Base-by-base conservation (phyloP, 345 rosid genomes). In the Aethionema arabicum region DNA sequence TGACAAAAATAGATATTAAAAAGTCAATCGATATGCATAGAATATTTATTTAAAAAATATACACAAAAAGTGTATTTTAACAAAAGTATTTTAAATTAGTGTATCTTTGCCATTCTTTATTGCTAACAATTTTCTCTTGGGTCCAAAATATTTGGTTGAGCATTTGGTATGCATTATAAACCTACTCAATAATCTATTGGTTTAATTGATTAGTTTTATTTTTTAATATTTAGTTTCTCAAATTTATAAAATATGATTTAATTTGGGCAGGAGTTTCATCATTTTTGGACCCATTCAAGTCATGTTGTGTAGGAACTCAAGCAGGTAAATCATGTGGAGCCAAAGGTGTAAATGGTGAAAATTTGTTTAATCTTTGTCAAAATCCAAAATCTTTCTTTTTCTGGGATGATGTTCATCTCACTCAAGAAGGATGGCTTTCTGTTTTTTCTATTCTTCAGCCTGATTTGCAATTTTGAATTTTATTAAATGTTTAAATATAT, bases 371-470 rank as follows among this genome's bases (percentile, higher is more conserved):
- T 16, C 59, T 78, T 5, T 87, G 95, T 52, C 64, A 70, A 15
- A 61, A 87, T 39, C 91, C 82, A 15, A 74, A 65, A 11, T 56
- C 77, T 16, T 53, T 72, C 11, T 85, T 87, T 70, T 87, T 85
- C 21, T 87, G 95, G 95, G 95, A 87, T 65, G 3, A 12, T 0
- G 75, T 68, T 21, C 95, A 85, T 48, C 80, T 87, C 5, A 69
- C 82, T 0, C 83, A 87, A 50, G 63, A 66, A 51, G 90, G 87
- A 58, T 87, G 91, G 95, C 72, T 52, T 32, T 70, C 87, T 5
- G 48, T 85, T 0, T 85, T 64, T 48, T 62, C 69, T 58, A n/a
- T 72, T 52, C 76, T 72, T 40, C 39, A 52, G 11, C 66, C 70
- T 51, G 21, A 45, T 38, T 38, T 56, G 36, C 40, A 33, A 3